Evolutionary conservation across 2,329 filamentous ascomycete genomes (phyloP), one percentile per base, ranked within the genome.

Genomic region (Sporothrix brasiliensis): DNA sequence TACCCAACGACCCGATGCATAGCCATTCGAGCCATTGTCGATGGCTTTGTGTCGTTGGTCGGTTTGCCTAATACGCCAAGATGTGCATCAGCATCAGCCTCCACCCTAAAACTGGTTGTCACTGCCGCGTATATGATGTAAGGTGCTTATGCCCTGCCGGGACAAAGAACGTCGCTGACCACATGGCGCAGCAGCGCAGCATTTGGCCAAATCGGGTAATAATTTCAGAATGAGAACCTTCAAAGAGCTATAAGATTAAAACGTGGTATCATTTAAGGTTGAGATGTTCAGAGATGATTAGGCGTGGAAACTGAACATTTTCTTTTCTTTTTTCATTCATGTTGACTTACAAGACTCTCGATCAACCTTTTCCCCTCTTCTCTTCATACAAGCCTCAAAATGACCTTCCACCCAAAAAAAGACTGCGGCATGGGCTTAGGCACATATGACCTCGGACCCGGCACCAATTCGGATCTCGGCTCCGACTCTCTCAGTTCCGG

Each of bases 141-240:
- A 58, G 9, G 7, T 34, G 53, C 53, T 58, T 58, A 58, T 34
- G 53, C 53, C 53, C 53, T 34, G 27, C 27, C 53, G 14, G 3
- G 27, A 24, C 16, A 30, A 54, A 34, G 11, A 56, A 56, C 13
- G 11, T 2, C 6, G 19, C 24, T 30, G 53, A 19, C 13, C 24
- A 58, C 53, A 58, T n/a, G 27, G 53, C 53, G 27, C 53, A 58
- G 53, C 53, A 34, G 53, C 53, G 53, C 53, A 58, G 53, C 53
- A 16, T 58, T 34, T 58, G 10, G 53, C 53, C 53, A n/a, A 58
- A 58, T 34, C 27, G 27, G 16, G 53, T 34, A 58, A 56, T 56
- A 3, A 21, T 10, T 21, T 24, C 11, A 58, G 27, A 19, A 5
- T 34, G 53, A 58, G 27, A 30, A 3, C 27, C 3, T 30, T 30